These are phyloP conservation scores for Turnera subulata DNA, from an alignment of 345 rosid genomes.

Conservation along the genomic window DNA sequence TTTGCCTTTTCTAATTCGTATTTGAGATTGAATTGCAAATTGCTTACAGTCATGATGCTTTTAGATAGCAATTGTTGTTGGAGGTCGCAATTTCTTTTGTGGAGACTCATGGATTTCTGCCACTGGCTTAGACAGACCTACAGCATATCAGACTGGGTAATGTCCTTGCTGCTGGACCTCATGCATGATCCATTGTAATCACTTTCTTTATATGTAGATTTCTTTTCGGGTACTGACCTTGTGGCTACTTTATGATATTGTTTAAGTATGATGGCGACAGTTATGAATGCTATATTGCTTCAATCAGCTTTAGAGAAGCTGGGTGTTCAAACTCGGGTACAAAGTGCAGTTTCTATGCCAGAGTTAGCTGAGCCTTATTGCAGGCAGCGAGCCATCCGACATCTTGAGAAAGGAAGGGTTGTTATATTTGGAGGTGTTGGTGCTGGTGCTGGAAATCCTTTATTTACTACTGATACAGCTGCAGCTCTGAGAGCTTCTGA, in stretches of 20 bases:
- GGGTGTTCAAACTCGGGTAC: conserved; percentile 71
- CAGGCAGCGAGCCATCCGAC: conserved; percentile 70
- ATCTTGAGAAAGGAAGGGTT: conserved; percentile 92
- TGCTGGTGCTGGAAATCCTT: conserved; percentile 78
- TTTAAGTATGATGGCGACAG: conserved; percentile 88
- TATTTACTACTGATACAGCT: conserved; percentile 84
- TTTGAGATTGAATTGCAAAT: conserved; percentile 2
- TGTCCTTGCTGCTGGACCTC: neutral
- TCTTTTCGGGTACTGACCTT: conserved; percentile 9
- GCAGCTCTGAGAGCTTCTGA: conserved; percentile 90
- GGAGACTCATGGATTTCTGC: conserved; percentile 77
- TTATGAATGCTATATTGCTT: conserved; percentile 80
- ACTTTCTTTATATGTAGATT: neutral
- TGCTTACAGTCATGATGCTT: neutral
- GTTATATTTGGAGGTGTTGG: conserved; percentile 94
- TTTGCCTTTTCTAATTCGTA: neutral
- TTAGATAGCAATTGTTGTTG: conserved; percentile 88
- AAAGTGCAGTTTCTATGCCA: conserved; percentile 62
- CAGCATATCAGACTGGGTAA: conserved; percentile 86
- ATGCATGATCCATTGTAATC: neutral
- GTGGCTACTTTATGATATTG: conserved; percentile 10
- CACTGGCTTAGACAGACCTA: conserved; percentile 71
- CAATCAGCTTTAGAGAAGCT: conserved; percentile 83
- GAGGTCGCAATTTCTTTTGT: conserved; percentile 81
- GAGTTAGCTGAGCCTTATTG: conserved; percentile 84